These are phyloP conservation scores for Atkinsonella texensis DNA, from an alignment of 2,329 filamentous ascomycete species.

Conservation along the genomic window DNA sequence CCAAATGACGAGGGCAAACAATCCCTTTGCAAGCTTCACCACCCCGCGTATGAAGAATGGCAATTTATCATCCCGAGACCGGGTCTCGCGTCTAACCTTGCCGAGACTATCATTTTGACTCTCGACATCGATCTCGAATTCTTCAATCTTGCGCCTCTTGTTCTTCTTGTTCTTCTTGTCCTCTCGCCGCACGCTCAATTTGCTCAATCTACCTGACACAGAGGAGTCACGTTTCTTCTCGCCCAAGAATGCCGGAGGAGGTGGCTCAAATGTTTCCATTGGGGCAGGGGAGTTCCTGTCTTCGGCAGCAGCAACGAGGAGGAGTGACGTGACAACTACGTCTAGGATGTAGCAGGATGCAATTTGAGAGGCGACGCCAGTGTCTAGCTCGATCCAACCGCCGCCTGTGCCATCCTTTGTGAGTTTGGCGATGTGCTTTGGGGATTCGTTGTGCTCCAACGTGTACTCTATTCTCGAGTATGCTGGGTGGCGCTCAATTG, in stretches of 20 bases:
- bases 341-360: conserved; percentile 51
- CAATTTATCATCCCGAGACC: conserved; percentile 33
- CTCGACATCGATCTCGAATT: conserved; percentile 50
- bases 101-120: conserved; percentile 41
- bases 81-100: conserved; percentile 23
- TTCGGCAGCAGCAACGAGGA: conserved; percentile 47
- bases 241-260: conserved; percentile 27
- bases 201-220: conserved; percentile 14
- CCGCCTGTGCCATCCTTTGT: conserved; percentile 47
- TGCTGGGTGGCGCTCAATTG: conserved; percentile 43
- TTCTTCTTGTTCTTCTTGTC: conserved; percentile 16
- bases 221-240: conserved; percentile 11
- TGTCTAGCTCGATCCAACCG: conserved; percentile 51
- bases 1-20: conserved; percentile 49
- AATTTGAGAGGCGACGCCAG: conserved; percentile 44
- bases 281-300: conserved; percentile 31
- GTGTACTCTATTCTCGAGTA: conserved; percentile 52
- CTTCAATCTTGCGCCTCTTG: conserved; percentile 35
- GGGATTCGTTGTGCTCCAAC: conserved; percentile 52
- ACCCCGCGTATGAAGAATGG: conserved; percentile 36
- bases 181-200: conserved; percentile 17
- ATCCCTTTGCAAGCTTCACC: conserved; percentile 37
- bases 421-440: conserved; percentile 46
- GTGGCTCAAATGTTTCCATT: conserved; percentile 46
- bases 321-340: conserved; percentile 46